Conservation (phyloP, 2,329 filamentous ascomycete genomes). For the Xylaria sp. region DNA sequence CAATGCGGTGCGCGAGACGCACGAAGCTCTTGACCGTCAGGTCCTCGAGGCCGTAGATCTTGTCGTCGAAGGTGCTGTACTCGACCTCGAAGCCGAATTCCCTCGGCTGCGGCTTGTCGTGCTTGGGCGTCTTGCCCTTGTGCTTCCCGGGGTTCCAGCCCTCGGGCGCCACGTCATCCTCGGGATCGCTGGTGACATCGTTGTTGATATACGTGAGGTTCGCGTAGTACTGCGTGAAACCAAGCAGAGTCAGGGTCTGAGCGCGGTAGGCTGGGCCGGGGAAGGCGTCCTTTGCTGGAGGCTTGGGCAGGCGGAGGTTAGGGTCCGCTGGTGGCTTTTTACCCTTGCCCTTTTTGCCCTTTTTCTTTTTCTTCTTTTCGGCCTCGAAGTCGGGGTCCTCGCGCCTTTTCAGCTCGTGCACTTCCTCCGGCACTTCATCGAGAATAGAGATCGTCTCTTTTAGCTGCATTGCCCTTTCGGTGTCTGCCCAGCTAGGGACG, state of each 20-base stretch:
- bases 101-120: constrained; percentile 66
- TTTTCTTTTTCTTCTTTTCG: constrained; percentile 58
- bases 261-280: constrained; percentile 92
- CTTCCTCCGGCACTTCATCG: constrained; percentile 25
- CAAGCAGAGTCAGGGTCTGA: constrained; percentile 80
- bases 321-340: constrained; percentile 64
- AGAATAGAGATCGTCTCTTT: constrained; percentile 1
- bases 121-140: constrained; percentile 66
- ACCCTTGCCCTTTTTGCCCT: constrained; percentile 41
- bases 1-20: constrained; percentile 82
- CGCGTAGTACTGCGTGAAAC: constrained; percentile 91
- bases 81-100: constrained; percentile 82
- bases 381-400: constrained; percentile 45
- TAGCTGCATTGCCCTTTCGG: constrained; percentile 27
- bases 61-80: constrained; percentile 85
- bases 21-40: constrained; percentile 86
- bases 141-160: constrained; percentile 75
- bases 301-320: constrained; percentile 72
- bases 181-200: constrained; percentile 59
- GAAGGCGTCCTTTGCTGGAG: constrained; percentile 75
- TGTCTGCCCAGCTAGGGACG: constrained; percentile 57
- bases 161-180: constrained; percentile 48
- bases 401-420: constrained; percentile 41
- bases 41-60: constrained; percentile 79
- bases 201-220: constrained; percentile 94